Evolutionary conservation across 2,329 filamentous ascomycete species (phyloP), one percentile per base, ranked within the genome.

Genomic region (Ophiosphaerella korrae): DNA sequence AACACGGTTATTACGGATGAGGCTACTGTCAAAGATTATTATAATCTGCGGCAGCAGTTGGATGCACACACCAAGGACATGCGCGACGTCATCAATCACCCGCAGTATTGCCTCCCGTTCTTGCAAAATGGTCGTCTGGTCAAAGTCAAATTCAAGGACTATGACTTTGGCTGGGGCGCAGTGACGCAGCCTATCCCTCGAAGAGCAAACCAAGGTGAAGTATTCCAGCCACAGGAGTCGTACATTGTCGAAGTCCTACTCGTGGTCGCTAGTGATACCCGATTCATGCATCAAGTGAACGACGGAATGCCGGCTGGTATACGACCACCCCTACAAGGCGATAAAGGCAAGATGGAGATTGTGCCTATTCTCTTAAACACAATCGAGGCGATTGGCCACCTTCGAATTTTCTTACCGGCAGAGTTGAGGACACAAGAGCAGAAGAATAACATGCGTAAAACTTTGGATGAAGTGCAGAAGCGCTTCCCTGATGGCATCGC

Each of bases 111-210:
- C 64, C 73, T 93, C 32, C 86, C 88, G 41, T 99, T 91, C 72
- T 78, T 99, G 68, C 89, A 96, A 64, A 82, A 88, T 11, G 94
- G 94, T n/a, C 88, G 94, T 9, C 76, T 97, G 33, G 86, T 99
- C 29, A 88, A 89, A 58, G 88, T 99, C 66, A 93, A 92, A 72
- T 86, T 92, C 69, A 82, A 79, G 53, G 87, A 88, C 23, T 76
- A 85, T 55, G 92, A 97, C 72, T 99, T 96, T 73, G 93, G 92
- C 48, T 99, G 94, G 94, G 94, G 94, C 45, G 88, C 92, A 1
- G 85, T 97, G 16, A 84, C 95, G 40, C 88, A 91, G 64, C 88
- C 87, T 63, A 83, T 82, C 0, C 77, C 81, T 44, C 86, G 90
- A 47, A 86, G 84, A 63, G 77, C 82, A 1, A 80, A 82, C 14